Percentiles rank a stretch among this genome's conserved stretches.
Evolutionary conservation across 441 rosid genomes (phyloP).

Genomic region (Theobroma grandiflorum): DNA sequence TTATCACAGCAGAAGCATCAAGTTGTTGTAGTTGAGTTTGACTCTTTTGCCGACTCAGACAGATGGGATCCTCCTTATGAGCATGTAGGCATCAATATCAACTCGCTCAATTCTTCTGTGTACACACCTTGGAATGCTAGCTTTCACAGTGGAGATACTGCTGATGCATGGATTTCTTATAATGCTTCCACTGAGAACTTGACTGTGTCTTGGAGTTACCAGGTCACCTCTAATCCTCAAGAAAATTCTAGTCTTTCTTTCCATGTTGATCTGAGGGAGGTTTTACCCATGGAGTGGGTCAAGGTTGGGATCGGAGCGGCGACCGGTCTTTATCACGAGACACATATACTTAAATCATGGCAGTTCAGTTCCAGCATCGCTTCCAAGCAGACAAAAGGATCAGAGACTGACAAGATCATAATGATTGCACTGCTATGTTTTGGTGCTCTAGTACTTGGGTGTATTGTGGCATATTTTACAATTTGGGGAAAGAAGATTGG

Average conservation of each 20-base stretch:
- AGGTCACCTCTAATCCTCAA: slow-evolving; percentile 15
- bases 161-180: slow-evolving; percentile 39
- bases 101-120: slow-evolving; percentile 44
- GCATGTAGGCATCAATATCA: slow-evolving; percentile 52
- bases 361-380: slow-evolving; percentile 19
- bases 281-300: slow-evolving; percentile 36
- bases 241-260: slow-evolving; percentile 37
- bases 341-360: slow-evolving; percentile 1
- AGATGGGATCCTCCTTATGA: slow-evolving; percentile 55
- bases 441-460: slow-evolving; percentile 12
- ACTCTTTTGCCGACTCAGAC: slow-evolving; percentile 35
- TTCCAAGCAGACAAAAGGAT: neutral
- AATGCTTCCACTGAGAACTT: slow-evolving; percentile 37
- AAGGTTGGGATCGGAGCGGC: slow-evolving; percentile 36
- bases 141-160: slow-evolving; percentile 10
- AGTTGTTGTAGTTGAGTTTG: slow-evolving; percentile 49
- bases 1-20: slow-evolving; percentile 22
- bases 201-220: slow-evolving; percentile 45
- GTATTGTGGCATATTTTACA: neutral
- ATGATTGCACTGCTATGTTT: slow-evolving; percentile 14
- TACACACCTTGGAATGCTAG: slow-evolving; percentile 20
- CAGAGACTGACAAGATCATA: neutral
- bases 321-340: neutral
- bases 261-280: slow-evolving; percentile 33
- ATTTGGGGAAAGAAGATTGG: slow-evolving; percentile 20